Conservation (phyloP, 2,329 filamentous ascomycete genomes). For the Ophiostoma piceae region DNA sequence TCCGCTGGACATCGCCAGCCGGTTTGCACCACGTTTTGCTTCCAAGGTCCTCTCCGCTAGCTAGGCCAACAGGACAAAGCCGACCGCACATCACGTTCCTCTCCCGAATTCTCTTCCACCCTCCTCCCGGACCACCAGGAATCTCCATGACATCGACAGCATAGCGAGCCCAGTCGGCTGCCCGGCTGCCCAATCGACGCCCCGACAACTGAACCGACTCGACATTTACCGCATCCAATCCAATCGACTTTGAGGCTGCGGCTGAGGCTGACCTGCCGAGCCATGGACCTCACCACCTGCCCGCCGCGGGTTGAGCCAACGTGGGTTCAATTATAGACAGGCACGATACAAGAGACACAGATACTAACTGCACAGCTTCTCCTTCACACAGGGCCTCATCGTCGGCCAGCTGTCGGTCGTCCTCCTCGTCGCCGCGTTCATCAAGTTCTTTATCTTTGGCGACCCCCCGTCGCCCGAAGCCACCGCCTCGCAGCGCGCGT, state of each 20-base stretch:
- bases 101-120: background rate
- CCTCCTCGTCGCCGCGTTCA: constrained; percentile 85
- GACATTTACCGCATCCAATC: constrained; percentile 25
- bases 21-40: constrained; percentile 21
- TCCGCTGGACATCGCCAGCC: constrained; percentile 13
- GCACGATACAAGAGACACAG: too few species aligned
- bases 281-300: constrained; percentile 34
- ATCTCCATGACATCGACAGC: constrained; percentile 19
- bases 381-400: constrained; percentile 89
- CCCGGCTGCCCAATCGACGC: constrained; percentile 11
- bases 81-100: background rate
- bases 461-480: constrained; percentile 81
- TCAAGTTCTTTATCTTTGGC: constrained; percentile 99
- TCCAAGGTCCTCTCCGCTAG: constrained; percentile 6
- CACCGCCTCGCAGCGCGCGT: constrained; percentile 68
- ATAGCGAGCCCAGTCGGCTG: constrained; percentile 19
- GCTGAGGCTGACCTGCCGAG: background rate
- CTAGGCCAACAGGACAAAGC: background rate
- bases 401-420: constrained; percentile 91
- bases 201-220: background rate
- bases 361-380: constrained; percentile 52
- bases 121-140: background rate
- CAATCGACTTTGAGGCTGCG: background rate
- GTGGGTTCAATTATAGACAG: constrained; percentile 30
- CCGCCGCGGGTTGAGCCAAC: constrained; percentile 43